Conservation (phyloP, 371 early-diverging fungal species). For the Sporodiniella umbellata region DNA sequence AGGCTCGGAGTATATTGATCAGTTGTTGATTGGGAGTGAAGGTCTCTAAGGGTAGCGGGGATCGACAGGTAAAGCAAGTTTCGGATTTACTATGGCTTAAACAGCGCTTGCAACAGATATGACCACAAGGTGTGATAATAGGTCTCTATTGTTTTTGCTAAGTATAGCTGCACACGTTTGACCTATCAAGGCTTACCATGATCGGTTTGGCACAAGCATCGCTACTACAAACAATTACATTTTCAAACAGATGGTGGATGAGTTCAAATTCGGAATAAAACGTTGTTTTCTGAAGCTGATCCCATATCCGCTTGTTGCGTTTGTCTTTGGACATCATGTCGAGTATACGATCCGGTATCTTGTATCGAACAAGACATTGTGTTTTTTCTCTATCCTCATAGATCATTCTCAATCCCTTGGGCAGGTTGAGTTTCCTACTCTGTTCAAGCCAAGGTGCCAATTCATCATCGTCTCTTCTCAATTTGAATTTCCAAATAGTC, state of each 20-base stretch:
- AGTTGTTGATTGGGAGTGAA: conserved; percentile 29
- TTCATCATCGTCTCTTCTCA: conserved; percentile 62
- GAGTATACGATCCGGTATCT: conserved; percentile 14
- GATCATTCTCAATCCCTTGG: conserved; percentile 32
- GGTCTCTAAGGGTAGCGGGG: conserved; percentile 3
- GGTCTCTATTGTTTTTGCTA: conserved; percentile 49
- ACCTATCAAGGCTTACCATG: too few species aligned
- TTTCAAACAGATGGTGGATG: conserved; percentile 31
- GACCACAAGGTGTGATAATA: conserved; percentile 53
- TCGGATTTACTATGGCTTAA: conserved; percentile 23
- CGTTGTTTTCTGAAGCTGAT: conserved; percentile 16
- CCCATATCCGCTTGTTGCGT: conserved; percentile 40
- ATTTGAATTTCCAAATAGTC: conserved; percentile 57
- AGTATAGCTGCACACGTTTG: too few species aligned
- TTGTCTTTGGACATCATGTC: conserved; percentile 35
- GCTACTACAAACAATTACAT: conserved; percentile 19
- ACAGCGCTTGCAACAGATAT: conserved; percentile 51
- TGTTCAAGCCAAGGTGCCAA: conserved; percentile 60
- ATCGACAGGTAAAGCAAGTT: conserved; percentile 44
- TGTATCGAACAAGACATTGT: conserved; percentile 14
- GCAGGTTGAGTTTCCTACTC: conserved; percentile 29
- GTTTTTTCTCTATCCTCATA: not conserved
- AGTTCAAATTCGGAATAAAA: conserved; percentile 44
- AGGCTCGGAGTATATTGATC: conserved; percentile 25
- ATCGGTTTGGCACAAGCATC: conserved; percentile 28